Percentiles rank a stretch among this genome's conserved stretches.
Evolutionary conservation across 805 yeast species (phyloP).

Genomic region (Candida tibetensis): DNA sequence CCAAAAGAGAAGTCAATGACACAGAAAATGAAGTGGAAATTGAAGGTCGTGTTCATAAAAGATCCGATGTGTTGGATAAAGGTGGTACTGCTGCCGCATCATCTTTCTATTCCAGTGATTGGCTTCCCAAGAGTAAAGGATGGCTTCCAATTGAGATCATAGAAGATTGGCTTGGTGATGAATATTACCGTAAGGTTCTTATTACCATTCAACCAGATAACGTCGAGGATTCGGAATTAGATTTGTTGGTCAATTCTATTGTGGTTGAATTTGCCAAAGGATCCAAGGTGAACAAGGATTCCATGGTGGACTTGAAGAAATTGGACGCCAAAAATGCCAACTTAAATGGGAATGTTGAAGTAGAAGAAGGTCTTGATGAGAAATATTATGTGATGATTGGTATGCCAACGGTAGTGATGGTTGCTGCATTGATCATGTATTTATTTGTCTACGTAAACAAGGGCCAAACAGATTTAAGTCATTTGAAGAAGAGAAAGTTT

Average conservation of each 20-base stretch:
- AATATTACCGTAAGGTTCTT: constrained; percentile 53
- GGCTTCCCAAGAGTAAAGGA: constrained; percentile 65
- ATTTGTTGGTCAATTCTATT: constrained; percentile 42
- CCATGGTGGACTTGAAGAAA: constrained; percentile 40
- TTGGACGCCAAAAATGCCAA: constrained; percentile 31
- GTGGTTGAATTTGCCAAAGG: constrained; percentile 50
- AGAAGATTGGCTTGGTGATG: constrained; percentile 60
- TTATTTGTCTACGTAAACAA: constrained; percentile 56
- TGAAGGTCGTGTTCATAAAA: too few relatives aligned
- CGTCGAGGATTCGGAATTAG: constrained; percentile 63
- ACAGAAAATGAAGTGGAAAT: constrained; percentile 5
- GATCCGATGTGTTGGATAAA: constrained; percentile 35
- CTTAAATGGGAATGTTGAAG: constrained; percentile 30
- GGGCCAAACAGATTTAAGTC: constrained; percentile 38
- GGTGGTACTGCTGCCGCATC: constrained; percentile 33
- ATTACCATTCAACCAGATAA: constrained; percentile 73
- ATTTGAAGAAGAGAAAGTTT: constrained; percentile 32
- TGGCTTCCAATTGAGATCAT: constrained; percentile 57
- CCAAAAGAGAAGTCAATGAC: constrained; percentile 34
- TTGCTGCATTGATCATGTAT: constrained; percentile 63
- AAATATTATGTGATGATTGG: constrained; percentile 63
- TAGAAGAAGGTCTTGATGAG: constrained; percentile 50
- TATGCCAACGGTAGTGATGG: constrained; percentile 62
- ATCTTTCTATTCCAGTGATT: constrained; percentile 68
- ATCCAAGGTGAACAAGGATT: constrained; percentile 51